These are phyloP conservation scores for Chlorella vulgaris DNA, from an alignment of 139 green algal genomes.

Conservation along the genomic window DNA sequence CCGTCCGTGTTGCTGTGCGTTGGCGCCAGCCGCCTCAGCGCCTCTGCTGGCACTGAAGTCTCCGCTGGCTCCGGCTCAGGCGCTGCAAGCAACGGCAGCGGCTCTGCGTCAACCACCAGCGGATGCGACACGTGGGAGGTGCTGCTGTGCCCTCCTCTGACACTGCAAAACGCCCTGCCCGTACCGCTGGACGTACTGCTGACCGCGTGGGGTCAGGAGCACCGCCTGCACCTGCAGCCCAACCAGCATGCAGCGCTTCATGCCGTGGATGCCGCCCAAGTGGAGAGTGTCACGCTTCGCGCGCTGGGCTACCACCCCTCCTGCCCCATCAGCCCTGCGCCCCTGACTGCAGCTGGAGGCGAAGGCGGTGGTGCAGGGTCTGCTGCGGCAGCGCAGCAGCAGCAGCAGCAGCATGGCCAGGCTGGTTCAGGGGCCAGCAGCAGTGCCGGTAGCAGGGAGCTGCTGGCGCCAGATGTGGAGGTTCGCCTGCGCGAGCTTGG, in stretches of 20 bases:
- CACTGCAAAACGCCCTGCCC: slow-evolving; percentile 66
- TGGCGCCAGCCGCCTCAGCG: neutral
- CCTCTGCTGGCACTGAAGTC: neutral
- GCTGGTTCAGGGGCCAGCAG: neutral
- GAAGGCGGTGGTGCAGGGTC: neutral
- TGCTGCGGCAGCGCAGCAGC: neutral
- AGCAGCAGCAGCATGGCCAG: neutral
- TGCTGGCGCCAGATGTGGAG: slow-evolving; percentile 4
- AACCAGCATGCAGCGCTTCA: slow-evolving; percentile 37
- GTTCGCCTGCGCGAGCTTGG: slow-evolving; percentile 9
- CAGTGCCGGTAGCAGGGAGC: neutral
- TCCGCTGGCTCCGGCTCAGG: neutral
- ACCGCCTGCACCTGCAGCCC: slow-evolving; percentile 36
- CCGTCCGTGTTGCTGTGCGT: slow-evolving; percentile 9
- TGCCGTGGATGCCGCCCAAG: slow-evolving; percentile 17
- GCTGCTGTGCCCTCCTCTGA: slow-evolving; percentile 51
- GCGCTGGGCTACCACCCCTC: slow-evolving; percentile 47
- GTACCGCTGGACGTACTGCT: slow-evolving; percentile 51
- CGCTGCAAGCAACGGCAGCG: neutral
- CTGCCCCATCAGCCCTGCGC: slow-evolving; percentile 6
- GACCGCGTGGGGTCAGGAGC: neutral
- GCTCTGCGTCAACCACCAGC: neutral
- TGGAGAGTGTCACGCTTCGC: slow-evolving; percentile 35
- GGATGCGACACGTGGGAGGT: slow-evolving; percentile 49
- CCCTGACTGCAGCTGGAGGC: slow-evolving; percentile 5